Evolutionary conservation across 495 filamentous ascomycete genomes (phyloP).

Genomic region (Aspergillus nanangensis): DNA sequence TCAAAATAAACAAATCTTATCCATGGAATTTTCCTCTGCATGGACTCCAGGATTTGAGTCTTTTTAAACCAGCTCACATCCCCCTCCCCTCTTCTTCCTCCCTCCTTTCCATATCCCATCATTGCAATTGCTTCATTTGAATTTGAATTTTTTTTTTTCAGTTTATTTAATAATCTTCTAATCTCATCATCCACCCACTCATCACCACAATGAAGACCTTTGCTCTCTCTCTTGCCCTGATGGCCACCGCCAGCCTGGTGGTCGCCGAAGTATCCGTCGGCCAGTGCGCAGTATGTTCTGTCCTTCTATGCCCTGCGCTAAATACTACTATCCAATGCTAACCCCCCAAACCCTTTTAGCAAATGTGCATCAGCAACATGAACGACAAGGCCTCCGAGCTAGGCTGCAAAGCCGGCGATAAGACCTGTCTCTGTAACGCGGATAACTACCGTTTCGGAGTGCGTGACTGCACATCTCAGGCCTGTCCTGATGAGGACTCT

Average conservation of each 20-base stretch:
- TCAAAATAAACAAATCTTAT: background rate
- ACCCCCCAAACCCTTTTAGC: conserved; percentile 49
- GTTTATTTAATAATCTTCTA: background rate
- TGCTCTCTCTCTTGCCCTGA: conserved; percentile 29
- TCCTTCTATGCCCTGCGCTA: conserved; percentile 4
- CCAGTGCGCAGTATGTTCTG: conserved; percentile 35
- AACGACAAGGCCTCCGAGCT: conserved; percentile 52
- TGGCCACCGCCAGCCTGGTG: conserved; percentile 28
- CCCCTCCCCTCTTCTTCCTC: conserved; percentile 1
- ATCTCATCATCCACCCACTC: background rate
- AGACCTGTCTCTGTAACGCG: conserved; percentile 67
- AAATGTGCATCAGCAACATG: conserved; percentile 73
- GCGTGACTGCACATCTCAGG: conserved; percentile 69
- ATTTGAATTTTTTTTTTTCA: conserved; percentile 1
- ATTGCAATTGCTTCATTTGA: background rate
- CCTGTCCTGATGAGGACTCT: conserved; percentile 51
- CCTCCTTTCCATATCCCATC: conserved; percentile 1
- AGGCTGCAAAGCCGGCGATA: conserved; percentile 54
- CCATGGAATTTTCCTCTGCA: background rate
- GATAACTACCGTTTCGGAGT: conserved; percentile 68
- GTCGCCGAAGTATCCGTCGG: conserved; percentile 25
- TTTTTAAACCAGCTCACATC: background rate
- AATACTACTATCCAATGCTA: too few relatives aligned
- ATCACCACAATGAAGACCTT: conserved; percentile 39
- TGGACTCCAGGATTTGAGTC: background rate